phyloP scores from a whole-genome alignment of 2,329 filamentous ascomycete species.

The Cercospora berteroae region DNA sequence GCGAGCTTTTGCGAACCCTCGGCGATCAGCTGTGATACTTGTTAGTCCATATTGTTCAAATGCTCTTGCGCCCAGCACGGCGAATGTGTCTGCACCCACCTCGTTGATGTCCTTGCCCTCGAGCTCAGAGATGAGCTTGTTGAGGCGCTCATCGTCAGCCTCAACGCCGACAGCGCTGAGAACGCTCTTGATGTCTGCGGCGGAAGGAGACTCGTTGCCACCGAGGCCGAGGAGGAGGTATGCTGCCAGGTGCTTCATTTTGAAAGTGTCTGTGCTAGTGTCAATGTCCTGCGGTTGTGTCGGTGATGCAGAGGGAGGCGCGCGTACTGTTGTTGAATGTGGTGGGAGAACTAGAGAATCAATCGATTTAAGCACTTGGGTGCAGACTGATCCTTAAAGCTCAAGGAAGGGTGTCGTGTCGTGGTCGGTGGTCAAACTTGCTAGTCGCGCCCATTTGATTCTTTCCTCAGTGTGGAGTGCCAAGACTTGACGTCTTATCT shows the following conservation, averaged over 20 bases:
- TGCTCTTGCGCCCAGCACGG: neutral
- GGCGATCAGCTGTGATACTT: conserved; percentile 71
- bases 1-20: conserved; percentile 91
- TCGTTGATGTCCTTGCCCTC: conserved; percentile 88
- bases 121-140: conserved; percentile 85
- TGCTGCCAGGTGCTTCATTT: conserved; percentile 99
- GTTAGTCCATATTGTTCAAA: conserved; percentile 1
- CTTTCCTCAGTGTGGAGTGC: conserved; percentile 10
- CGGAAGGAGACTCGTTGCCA: conserved; percentile 87
- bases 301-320: neutral
- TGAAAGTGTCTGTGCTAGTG: conserved; percentile 43
- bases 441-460: conserved; percentile 4
- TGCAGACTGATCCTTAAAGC: conserved; percentile 99
- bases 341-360: conserved; percentile 75
- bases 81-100: conserved; percentile 56
- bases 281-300: conserved; percentile 10
- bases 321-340: conserved; percentile 25
- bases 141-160: conserved; percentile 81
- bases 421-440: conserved; percentile 1
- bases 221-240: conserved; percentile 95
- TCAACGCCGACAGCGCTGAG: conserved; percentile 94
- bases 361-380: conserved; percentile 99
- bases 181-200: conserved; percentile 80
- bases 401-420: conserved; percentile 43
- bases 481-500: conserved; percentile 2